Base-by-base conservation (phyloP, 257 asterid genomes). In the Jacaranda mimosifolia region DNA sequence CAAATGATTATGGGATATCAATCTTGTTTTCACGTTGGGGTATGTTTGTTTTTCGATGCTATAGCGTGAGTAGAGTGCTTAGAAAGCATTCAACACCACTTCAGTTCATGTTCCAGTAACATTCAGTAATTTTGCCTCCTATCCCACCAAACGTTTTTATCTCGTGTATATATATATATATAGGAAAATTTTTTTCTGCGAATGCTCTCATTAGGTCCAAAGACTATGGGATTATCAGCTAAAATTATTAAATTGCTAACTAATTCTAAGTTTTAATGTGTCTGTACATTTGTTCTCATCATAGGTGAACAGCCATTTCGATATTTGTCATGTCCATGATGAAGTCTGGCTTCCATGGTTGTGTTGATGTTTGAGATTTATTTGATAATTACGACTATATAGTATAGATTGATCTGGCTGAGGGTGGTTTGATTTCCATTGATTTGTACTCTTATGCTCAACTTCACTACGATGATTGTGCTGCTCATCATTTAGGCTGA, bases 1-100 rank as follows among this genome's bases (percentile, higher is more conserved):
- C 51, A 9, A 67, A 59, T 32, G 38, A 60, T 40, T 80, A 49
- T 19, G 40, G 59, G 64, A 39, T 51, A 35, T 80, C 36, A 7
- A n/a, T 52, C 21, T 72, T 55, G 43, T 43, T 32, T 13, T 64
- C 26, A 17, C 52, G n/a, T 11, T 7, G 7, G 35, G 57, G 45
- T 43, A 13, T 43, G 9, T 14, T 32, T 26, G 32, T 11, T 3
- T 51, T 32, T 15, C n/a, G 18, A 26, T 63, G 78, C 12, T 55
- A 36, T 58, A 3, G 3, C 13, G 7, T 18, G 65, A 48, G 55
- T 19, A 43, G 51, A 46, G 9, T 76, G 3, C 56, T 26, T 8
- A 40, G 55, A 12, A 67, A 69, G 59, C 74, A 10, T 14, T n/a
- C n/a, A 35, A 58, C n/a, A 21, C 52, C 59, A 17, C 38, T 48